These are phyloP conservation scores for Hevea brasiliensis DNA, from an alignment of 345 rosid genomes.

Conservation along the genomic window DNA sequence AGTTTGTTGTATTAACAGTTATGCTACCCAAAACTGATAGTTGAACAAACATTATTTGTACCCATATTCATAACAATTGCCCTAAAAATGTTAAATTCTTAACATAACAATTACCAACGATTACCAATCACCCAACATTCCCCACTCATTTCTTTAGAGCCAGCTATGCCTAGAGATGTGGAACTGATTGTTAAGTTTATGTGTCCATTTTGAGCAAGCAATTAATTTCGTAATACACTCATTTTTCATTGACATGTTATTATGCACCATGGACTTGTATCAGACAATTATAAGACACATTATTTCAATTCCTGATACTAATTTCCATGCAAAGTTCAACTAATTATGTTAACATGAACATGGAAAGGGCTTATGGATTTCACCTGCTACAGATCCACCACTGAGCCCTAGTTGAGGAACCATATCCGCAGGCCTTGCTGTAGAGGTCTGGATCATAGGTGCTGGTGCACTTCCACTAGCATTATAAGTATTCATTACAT, in stretches of 20 bases:
- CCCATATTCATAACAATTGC: neutral
- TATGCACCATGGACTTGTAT: neutral
- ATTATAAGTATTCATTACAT: conserved; percentile 66
- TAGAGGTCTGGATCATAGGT: conserved; percentile 34
- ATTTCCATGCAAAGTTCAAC: neutral
- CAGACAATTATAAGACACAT: neutral
- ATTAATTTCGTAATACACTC: neutral
- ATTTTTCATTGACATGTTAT: neutral
- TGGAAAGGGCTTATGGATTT: neutral
- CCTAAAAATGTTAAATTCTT: neutral
- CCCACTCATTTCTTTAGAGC: neutral
- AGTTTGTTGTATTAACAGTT: neutral
- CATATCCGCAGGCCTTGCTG: conserved; percentile 9
- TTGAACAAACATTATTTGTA: neutral
- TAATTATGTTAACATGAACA: neutral
- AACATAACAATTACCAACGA: neutral
- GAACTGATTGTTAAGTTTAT: no score
- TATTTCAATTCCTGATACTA: no score
- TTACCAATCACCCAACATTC: neutral
- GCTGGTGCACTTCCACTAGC: conserved; percentile 31
- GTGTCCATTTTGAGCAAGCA: neutral
- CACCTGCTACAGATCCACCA: conserved; percentile 42
- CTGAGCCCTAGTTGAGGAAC: conserved; percentile 29
- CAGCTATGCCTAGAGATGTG: neutral
- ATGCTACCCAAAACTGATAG: neutral